phyloP scores from a whole-genome alignment of 1,284 basidiomycete genomes.

The Pterulicium gracile region DNA sequence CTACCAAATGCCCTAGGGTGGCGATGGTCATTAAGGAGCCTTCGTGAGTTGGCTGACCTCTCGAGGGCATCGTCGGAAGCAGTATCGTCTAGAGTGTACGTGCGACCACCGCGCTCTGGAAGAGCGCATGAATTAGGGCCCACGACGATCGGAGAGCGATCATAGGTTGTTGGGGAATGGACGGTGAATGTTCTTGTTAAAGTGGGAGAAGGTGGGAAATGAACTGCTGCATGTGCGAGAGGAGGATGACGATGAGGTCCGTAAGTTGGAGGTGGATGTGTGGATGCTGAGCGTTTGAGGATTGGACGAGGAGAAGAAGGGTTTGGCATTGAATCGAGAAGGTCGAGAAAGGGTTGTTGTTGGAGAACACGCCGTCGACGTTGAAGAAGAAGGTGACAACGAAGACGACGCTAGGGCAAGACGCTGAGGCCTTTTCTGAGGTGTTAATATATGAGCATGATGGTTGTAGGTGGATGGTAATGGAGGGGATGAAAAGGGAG shows the following conservation, averaged over 20 bases:
- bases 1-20: constrained; percentile 15
- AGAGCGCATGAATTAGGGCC: constrained; percentile 53
- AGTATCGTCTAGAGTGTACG: constrained; percentile 37
- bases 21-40: constrained; percentile 36
- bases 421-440: neutral
- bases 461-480: neutral
- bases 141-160: constrained; percentile 65
- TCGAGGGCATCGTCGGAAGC: constrained; percentile 4
- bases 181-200: constrained; percentile 46
- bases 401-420: neutral
- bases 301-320: constrained; percentile 24
- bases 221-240: constrained; percentile 24
- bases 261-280: constrained; percentile 10
- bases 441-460: neutral
- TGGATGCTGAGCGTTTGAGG: constrained; percentile 23
- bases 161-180: constrained; percentile 46
- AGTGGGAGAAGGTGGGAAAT: constrained; percentile 45
- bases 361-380: neutral
- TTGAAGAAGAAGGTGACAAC: neutral
- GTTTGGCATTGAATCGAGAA: constrained; percentile 3
- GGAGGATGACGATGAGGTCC: constrained; percentile 14
- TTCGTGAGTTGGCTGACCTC: constrained; percentile 15
- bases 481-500: neutral
- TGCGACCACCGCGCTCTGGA: constrained; percentile 58
- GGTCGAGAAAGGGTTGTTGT: too few relatives aligned